A percentile compares a stretch with the other conserved stretches of the same genome.
Evolutionary conservation across 306 rosid genomes (phyloP).

Genomic region (Carpinus fangiana): DNA sequence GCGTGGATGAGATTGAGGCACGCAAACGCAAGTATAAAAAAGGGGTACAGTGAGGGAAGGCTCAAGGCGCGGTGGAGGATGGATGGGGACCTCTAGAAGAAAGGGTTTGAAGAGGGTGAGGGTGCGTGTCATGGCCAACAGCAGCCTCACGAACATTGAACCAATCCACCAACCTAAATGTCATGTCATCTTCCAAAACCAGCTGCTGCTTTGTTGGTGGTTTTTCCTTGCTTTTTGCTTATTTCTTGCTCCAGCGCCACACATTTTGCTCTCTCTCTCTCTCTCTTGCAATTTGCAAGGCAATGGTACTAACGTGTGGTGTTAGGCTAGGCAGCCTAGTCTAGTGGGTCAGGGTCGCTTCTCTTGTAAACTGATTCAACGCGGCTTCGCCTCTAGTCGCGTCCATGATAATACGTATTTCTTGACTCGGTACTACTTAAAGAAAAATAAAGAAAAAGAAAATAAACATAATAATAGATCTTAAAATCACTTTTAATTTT

Average conservation of each 20-base stretch:
- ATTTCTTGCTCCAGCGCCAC: not conserved
- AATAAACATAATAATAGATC: too few relatives aligned
- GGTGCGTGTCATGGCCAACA: not conserved
- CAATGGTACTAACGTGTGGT: not conserved
- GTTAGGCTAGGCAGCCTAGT: not conserved
- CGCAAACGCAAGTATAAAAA: not conserved
- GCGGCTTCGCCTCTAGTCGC: too few relatives aligned
- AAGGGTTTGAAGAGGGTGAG: not conserved
- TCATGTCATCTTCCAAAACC: not conserved
- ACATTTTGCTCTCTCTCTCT: too few relatives aligned
- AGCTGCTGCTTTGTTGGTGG: not conserved
- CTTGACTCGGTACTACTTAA: too few relatives aligned
- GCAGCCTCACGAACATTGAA: not conserved
- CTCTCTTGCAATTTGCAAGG: too few relatives aligned
- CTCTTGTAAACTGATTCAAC: not conserved
- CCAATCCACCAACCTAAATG: not conserved
- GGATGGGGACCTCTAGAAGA: not conserved
- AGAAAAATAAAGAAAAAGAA: too few relatives aligned
- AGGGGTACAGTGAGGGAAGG: not conserved
- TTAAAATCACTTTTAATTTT: too few relatives aligned
- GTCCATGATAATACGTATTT: too few relatives aligned
- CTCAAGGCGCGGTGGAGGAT: too few relatives aligned
- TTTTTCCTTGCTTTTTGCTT: not conserved
- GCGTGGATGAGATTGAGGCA: constrained; percentile 21
- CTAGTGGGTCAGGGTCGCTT: not conserved